Evolutionary conservation across 2,329 filamentous ascomycete genomes (phyloP).

Genomic region (Colletotrichum sojae): DNA sequence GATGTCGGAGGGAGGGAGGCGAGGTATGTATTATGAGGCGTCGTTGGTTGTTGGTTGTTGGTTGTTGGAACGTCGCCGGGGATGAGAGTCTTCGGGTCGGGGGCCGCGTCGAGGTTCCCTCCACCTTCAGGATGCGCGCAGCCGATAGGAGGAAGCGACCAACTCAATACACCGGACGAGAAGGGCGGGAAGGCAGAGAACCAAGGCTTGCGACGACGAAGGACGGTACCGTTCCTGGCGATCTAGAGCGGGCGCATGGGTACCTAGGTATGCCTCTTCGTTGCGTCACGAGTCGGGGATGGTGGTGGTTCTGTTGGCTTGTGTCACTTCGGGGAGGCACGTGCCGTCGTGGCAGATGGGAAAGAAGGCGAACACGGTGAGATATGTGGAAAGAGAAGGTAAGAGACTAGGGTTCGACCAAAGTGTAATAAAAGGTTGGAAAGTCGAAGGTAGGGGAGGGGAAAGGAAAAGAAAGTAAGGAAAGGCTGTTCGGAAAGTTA

Average conservation of each 20-base stretch:
- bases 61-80: too few relatives aligned
- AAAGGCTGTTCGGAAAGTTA: constrained; percentile 18
- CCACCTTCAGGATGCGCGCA: too few relatives aligned
- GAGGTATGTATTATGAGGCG: too few relatives aligned
- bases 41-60: too few relatives aligned
- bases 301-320: constrained; percentile 1
- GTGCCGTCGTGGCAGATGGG: constrained; percentile 14
- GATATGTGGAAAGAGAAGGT: not conserved
- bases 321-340: constrained; percentile 34
- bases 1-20: too few relatives aligned
- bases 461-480: not conserved
- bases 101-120: too few relatives aligned
- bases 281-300: constrained; percentile 35
- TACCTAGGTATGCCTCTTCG: constrained; percentile 20
- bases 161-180: not conserved
- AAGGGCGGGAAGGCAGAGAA: not conserved
- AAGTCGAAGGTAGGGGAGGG: constrained; percentile 1
- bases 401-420: not conserved
- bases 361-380: not conserved
- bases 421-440: not conserved
- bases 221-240: constrained; percentile 19
- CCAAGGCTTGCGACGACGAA: not conserved
- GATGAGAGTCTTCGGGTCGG: too few relatives aligned
- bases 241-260: constrained; percentile 30
- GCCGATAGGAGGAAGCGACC: not conserved